These are phyloP conservation scores for Cetraspora pellucida DNA, from an alignment of 192 early-diverging fungal species.

Conservation along the genomic window DNA sequence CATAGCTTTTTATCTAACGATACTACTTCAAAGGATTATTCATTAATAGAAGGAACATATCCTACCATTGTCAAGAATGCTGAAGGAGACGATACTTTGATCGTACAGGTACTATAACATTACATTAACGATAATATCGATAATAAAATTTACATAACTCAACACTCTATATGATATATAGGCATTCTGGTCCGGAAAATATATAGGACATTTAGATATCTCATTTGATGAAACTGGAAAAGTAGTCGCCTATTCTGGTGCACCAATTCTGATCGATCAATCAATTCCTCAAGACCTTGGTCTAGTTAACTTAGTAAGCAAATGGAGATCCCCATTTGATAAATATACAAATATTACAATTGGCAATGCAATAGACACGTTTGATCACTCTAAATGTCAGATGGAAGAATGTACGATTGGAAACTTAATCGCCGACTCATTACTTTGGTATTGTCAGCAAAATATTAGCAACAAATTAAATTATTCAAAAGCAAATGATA, in stretches of 20 bases:
- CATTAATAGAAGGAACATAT: conserved; percentile 54
- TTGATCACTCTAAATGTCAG: conserved; percentile 48
- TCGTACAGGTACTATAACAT: conserved; percentile 63
- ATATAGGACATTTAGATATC: conserved; percentile 64
- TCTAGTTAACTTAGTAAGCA: conserved; percentile 44
- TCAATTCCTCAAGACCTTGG: conserved; percentile 49
- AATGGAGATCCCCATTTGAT: conserved; percentile 53
- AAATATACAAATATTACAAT: conserved; percentile 46
- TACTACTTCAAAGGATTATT: conserved; percentile 44
- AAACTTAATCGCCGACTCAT: conserved; percentile 65
- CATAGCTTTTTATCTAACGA: conserved; percentile 68
- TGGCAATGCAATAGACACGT: conserved; percentile 44
- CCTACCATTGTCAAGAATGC: conserved; percentile 67
- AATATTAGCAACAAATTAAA: conserved; percentile 50
- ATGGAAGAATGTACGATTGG: conserved; percentile 63
- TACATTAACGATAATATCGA: background rate
- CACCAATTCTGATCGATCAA: conserved; percentile 60
- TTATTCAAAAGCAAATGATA: background rate
- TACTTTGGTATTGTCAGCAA: no score
- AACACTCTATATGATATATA: background rate
- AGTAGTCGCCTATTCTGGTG: conserved; percentile 56
- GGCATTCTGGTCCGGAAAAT: conserved; percentile 61
- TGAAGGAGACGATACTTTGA: conserved; percentile 65
- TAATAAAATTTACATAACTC: background rate
- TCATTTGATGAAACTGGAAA: conserved; percentile 60